Evolutionary conservation across 176 grass and related monocot genomes (phyloP), one percentile per base, ranked within the genome.

Genomic region (Zoysia pacifica): DNA sequence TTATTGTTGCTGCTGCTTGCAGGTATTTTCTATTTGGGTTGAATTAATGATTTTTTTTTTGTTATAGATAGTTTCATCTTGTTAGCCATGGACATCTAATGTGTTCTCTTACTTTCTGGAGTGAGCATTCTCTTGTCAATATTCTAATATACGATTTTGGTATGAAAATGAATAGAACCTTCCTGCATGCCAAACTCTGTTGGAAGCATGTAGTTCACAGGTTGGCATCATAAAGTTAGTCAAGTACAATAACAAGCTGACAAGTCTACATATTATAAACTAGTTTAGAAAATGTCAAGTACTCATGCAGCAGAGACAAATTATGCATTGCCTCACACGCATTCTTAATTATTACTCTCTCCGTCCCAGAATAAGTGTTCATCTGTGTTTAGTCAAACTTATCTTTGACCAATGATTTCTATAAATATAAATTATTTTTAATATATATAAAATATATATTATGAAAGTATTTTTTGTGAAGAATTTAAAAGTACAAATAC

Each of bases 161-260:
- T 72, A 67, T 13, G 73, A 51, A 59, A 72, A 70, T 70, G 65
- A 13, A 63, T 70, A 61, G 53, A 62, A 70, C 11, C 36, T 52
- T 53, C 55, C n/a, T 85, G 48, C 40, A 55, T 55, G 19, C 53
- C n/a, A 44, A 79, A 74, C 19, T 73, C 7, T 4, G 11, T 69
- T 45, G 15, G 63, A 75, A 84, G 75, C 16, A 80, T 70, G 75
- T 14, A 47, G 70, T 70, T 54, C 63, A 75, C 58, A 84, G 41
- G 36, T n/a, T 84, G 18, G 77, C 56, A 76, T 76, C 55, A 81
- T 71, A 76, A 80, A 85, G 43, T 71, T 72, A 84, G 56, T 55
- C 71, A 75, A 84, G 81, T 80, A 89, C 64, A 72, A 41, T 20
- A 39, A 62, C n/a, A 74, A 74, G 2, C 64, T 20, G 46, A 62